Evolutionary conservation across 768 basidiomycete genomes (phyloP).

Genomic region (Tulasnella sp.): DNA sequence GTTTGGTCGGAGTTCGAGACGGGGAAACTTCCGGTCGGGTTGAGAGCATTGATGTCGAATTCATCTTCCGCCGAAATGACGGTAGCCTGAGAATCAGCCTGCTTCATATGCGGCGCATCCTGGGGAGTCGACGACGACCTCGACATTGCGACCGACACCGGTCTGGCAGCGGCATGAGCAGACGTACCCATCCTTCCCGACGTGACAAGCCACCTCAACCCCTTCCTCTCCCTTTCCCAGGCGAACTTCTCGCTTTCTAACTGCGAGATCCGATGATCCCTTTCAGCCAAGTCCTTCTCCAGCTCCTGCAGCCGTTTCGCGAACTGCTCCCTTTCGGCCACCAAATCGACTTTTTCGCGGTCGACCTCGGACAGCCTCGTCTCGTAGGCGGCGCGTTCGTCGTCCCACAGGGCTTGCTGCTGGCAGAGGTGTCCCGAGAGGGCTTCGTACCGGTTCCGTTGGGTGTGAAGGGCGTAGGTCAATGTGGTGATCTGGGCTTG

Average conservation of each 20-base stretch:
- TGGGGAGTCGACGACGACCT: background rate
- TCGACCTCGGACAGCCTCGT: slow-evolving; percentile 3
- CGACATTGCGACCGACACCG: background rate
- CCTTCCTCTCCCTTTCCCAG: slow-evolving; percentile 14
- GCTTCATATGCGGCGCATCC: background rate
- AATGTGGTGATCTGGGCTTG: slow-evolving; percentile 11
- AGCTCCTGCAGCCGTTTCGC: background rate
- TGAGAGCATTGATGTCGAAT: background rate
- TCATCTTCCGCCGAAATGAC: background rate
- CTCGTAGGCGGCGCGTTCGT: background rate
- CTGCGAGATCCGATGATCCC: slow-evolving; percentile 1
- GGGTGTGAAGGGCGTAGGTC: slow-evolving; percentile 10
- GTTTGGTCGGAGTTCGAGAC: background rate
- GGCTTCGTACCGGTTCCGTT: slow-evolving; percentile 6
- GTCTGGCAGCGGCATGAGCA: background rate
- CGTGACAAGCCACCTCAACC: slow-evolving; percentile 5
- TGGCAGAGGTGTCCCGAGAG: background rate
- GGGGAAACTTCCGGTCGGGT: background rate
- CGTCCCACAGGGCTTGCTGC: background rate
- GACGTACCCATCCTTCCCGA: background rate
- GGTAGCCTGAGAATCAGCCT: background rate
- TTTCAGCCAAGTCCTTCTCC: slow-evolving; percentile 7
- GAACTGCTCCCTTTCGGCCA: slow-evolving; percentile 6
- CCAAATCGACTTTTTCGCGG: background rate
- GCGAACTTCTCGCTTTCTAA: slow-evolving; percentile 5